Percentiles rank a stretch among this genome's conserved stretches.
Evolutionary conservation across 495 filamentous ascomycete species (phyloP).

Genomic region (Lasiosphaeria miniovina): DNA sequence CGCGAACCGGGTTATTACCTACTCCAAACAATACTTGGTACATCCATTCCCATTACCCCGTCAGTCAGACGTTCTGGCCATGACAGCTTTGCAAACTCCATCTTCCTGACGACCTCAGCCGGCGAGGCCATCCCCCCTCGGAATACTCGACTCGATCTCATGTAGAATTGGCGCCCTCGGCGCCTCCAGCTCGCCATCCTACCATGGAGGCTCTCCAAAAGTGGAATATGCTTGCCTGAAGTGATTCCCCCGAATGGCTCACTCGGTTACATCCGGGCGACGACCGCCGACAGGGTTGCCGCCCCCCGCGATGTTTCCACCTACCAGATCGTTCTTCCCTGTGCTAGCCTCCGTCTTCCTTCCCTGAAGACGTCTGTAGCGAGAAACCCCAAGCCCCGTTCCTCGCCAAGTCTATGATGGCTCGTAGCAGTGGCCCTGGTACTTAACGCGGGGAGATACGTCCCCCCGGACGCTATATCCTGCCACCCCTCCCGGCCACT

Average conservation of each 20-base stretch:
- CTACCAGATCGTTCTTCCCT: slow-evolving; percentile 17
- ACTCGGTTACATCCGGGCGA: slow-evolving; percentile 26
- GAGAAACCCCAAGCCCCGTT: background rate
- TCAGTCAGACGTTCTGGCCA: too few species aligned
- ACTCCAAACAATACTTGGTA: too few species aligned
- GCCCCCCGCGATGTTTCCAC: slow-evolving; percentile 15
- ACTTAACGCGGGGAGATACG: slow-evolving; percentile 13
- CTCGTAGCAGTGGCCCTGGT: background rate
- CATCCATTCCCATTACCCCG: too few species aligned
- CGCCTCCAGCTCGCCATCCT: background rate
- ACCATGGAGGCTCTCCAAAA: too few species aligned
- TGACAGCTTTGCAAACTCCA: too few species aligned
- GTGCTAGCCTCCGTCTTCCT: background rate
- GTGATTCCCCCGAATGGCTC: slow-evolving; percentile 16
- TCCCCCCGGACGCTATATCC: background rate
- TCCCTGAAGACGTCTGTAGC: background rate
- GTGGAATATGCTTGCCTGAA: slow-evolving; percentile 6
- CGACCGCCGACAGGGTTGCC: slow-evolving; percentile 29
- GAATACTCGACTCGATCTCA: too few species aligned
- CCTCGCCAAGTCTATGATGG: background rate
- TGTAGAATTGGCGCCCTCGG: too few species aligned
- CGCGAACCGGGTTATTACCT: too few species aligned
- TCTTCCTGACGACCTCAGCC: too few species aligned
- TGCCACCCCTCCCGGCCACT: too few species aligned
- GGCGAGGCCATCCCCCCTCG: too few species aligned